Evolutionary conservation across 768 basidiomycete genomes (phyloP), one percentile per base, ranked within the genome.

Genomic region (Tricholoma furcatifolium): DNA sequence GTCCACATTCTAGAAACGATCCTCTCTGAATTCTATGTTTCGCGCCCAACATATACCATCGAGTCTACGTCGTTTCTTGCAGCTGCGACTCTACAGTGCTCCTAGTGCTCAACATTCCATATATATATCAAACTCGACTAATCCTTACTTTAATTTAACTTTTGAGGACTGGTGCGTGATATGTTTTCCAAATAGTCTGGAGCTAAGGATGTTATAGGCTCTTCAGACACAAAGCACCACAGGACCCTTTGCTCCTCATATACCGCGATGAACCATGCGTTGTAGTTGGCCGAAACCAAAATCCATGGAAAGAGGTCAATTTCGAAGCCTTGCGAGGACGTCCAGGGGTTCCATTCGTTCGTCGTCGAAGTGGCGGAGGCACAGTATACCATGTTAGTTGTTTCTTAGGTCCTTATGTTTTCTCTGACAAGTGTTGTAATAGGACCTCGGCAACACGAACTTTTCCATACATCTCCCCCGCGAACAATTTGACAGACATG

Each of bases 371-470:
- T 59, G 97, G 96, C 7, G 96, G 96, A 14, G 96, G 96, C 11
- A 91, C 96, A 0, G 96, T 99, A 3, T 99, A 90, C 67, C 96
- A 99, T 71, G 96, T 96, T 65, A 46, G 88, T 74, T 44, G 39
- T 47, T 44, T 34, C 1, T 31, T 34, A 53, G 24, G 39, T 34
- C 21, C 36, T 47, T 51, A 20, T 32, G 15, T 32, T 21, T 14
- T 47, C 14, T 18, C 30, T 43, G 43, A 24, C 32, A 34, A 40
- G 31, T 38, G 47, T n/a, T 36, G 46, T 18, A 23, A 23, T 64
- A 98, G 97, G 97, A 99, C 65, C 71, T 94, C 15, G 97, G 97
- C 14, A 99, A 99, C 67, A 94, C 93, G 1, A 98, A 98, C 65
- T 98, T 92, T 68, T 97, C 94, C 0, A 89, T 99, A 54, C 91